Base-by-base conservation (phyloP, 768 basidiomycete species). In the Kwoniella botswanensis region DNA sequence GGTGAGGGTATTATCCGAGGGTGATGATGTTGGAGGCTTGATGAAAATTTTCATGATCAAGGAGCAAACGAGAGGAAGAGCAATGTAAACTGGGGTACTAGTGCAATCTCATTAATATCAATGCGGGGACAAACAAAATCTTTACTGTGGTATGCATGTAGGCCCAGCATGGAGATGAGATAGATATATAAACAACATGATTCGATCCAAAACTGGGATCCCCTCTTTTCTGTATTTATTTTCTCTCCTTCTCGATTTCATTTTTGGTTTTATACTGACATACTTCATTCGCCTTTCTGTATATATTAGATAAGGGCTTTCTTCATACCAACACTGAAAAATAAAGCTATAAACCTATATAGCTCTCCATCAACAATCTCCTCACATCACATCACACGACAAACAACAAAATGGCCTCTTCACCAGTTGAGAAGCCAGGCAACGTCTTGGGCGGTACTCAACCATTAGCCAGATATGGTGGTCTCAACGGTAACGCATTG, bases 401-500 rank as follows among this genome's bases (percentile, higher is more conserved):
- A 53, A 52, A 46, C 17, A 6, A 35, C 7, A 35, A 35, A 63
- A 69, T 71, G 71, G 56, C 67, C 46, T 43, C 67, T 21, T 53
- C 61, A 26, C 56, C 67, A 18, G 57, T 66, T n/a, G 70, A 71
- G 58, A 69, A 70, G 65, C 61, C 54, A 13, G 58, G 60, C 35
- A 41, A 18, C 41, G 42, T 44, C 62, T n/a, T 56, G 24, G 70
- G 71, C 52, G 63, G 61, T 10, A 54, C 29, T 58, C 42, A 29
- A 35, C 63, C 61, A 21, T 65, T 72, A 52, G 73, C 74, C 70
- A 81, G 70, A 54, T 81, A 70, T 60, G 80, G 71, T 61, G 78
- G 80, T 22, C 63, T 79, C 41, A 79, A 76, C 67, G 80, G 80
- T 24, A 76, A 79, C 52, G 43, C 73, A 13, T 61, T 81, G 44